Evolutionary conservation across 1,284 basidiomycete species (phyloP).

Genomic region (Pascua guehoae): DNA sequence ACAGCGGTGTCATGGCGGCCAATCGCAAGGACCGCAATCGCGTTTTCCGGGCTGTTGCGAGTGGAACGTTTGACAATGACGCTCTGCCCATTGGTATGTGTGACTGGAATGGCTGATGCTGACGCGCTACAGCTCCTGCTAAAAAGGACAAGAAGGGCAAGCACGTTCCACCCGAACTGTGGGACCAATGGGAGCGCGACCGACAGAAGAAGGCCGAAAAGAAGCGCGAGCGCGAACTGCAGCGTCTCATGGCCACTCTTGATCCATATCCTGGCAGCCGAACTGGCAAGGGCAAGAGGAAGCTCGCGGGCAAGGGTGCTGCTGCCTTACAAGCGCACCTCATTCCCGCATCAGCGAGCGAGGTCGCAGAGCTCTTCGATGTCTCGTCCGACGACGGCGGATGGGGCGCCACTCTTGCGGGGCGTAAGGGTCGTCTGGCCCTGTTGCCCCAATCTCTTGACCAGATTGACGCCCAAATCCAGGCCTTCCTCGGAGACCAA

Average conservation of each 20-base stretch:
- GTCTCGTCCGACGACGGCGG: slow-evolving; percentile 25
- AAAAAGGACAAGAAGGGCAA: slow-evolving; percentile 54
- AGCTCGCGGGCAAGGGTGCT: slow-evolving; percentile 51
- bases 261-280: background rate
- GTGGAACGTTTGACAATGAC: slow-evolving; percentile 58
- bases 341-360: slow-evolving; percentile 35
- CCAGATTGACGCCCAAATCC: slow-evolving; percentile 62
- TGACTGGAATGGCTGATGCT: background rate
- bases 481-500: slow-evolving; percentile 61
- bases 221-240: slow-evolving; percentile 61
- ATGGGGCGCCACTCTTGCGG: slow-evolving; percentile 10
- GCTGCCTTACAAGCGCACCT: slow-evolving; percentile 38
- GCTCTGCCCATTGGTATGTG: slow-evolving; percentile 42
- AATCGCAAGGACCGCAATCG: slow-evolving; percentile 58
- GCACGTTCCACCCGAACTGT: slow-evolving; percentile 61
- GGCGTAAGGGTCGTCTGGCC: slow-evolving; percentile 3
- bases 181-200: slow-evolving; percentile 73
- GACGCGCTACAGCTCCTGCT: slow-evolving; percentile 21
- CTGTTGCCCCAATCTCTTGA: slow-evolving; percentile 18
- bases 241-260: slow-evolving; percentile 17
- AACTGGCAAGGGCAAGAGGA: slow-evolving; percentile 57
- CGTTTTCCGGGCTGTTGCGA: slow-evolving; percentile 62
- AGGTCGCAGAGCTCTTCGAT: slow-evolving; percentile 45
- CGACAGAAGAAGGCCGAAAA: slow-evolving; percentile 73
- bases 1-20: slow-evolving; percentile 51